phyloP scores from a whole-genome alignment of 257 asterid species.

The Scutellaria barbata region DNA sequence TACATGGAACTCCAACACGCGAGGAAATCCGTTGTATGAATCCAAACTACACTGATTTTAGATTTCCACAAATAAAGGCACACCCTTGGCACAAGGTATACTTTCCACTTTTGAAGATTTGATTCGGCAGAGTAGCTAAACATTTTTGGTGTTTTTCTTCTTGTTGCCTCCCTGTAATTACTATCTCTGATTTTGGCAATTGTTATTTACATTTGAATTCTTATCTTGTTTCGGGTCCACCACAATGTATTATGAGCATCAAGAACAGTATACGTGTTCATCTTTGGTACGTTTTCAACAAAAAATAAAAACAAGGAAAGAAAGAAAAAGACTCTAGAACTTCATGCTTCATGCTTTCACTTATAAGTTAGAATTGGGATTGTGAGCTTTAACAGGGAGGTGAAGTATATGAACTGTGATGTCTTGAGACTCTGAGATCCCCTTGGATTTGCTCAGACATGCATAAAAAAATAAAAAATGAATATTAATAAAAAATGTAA shows the following conservation, averaged over 20 bases:
- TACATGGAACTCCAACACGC: conserved; percentile 94
- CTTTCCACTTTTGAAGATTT: conserved; percentile 17
- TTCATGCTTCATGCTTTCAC: no score
- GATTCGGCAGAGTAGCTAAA: conserved; percentile 3
- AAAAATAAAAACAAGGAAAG: background rate
- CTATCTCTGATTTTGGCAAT: background rate
- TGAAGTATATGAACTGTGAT: no score
- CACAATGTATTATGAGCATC: background rate
- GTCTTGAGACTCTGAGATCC: no score
- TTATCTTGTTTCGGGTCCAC: no score
- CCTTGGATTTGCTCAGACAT: no score
- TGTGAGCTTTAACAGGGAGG: no score
- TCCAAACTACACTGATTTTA: conserved; percentile 84
- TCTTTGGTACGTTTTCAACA: background rate
- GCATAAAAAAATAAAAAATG: no score
- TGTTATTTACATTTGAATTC: background rate
- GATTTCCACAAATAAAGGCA: conserved; percentile 94
- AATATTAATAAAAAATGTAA: no score
- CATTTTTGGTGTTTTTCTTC: background rate
- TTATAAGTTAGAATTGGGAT: no score
- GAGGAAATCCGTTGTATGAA: conserved; percentile 98
- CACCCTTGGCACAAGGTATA: conserved; percentile 98
- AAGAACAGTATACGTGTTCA: background rate
- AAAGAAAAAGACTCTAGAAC: no score
- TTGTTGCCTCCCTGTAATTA: conserved; percentile 1